Evolutionary conservation across 805 yeast species (phyloP).

Genomic region (Cyberlindnera suaveolens): DNA sequence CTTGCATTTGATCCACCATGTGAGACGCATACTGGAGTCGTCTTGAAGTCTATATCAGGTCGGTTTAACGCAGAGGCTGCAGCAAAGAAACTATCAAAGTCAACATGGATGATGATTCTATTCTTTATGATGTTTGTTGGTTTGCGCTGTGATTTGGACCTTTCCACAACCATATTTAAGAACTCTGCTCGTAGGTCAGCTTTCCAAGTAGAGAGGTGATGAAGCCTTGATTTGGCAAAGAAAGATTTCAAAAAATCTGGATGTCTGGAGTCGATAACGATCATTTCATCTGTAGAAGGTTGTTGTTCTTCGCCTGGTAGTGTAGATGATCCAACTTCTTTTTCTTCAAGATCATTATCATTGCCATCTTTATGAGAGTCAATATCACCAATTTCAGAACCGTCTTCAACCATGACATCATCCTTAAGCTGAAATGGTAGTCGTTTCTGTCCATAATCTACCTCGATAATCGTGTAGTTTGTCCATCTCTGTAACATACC

Average conservation of each 20-base stretch:
- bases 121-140: neutral
- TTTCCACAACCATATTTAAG: conserved; percentile 38
- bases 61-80: conserved; percentile 63
- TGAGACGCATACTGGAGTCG: conserved; percentile 57
- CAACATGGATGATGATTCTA: conserved; percentile 64
- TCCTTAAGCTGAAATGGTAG: conserved; percentile 21
- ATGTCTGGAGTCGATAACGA: conserved; percentile 53
- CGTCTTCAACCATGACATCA: neutral
- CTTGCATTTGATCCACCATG: conserved; percentile 32
- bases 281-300: neutral
- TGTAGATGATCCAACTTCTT: conserved; percentile 4
- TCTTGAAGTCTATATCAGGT: conserved; percentile 42
- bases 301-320: conserved; percentile 11
- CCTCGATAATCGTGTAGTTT: conserved; percentile 47
- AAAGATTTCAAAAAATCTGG: conserved; percentile 69
- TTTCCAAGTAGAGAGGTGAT: conserved; percentile 86
- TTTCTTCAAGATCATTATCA: conserved; percentile 8
- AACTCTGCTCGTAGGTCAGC: conserved; percentile 61
- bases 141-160: conserved; percentile 9
- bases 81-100: conserved; percentile 92
- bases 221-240: conserved; percentile 78
- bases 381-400: conserved; percentile 3
- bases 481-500: conserved; percentile 59
- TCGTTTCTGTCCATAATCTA: conserved; percentile 49
- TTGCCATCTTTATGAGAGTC: conserved; percentile 7